Conservation (phyloP, 345 rosid species). For the Kernera saxatilis region DNA sequence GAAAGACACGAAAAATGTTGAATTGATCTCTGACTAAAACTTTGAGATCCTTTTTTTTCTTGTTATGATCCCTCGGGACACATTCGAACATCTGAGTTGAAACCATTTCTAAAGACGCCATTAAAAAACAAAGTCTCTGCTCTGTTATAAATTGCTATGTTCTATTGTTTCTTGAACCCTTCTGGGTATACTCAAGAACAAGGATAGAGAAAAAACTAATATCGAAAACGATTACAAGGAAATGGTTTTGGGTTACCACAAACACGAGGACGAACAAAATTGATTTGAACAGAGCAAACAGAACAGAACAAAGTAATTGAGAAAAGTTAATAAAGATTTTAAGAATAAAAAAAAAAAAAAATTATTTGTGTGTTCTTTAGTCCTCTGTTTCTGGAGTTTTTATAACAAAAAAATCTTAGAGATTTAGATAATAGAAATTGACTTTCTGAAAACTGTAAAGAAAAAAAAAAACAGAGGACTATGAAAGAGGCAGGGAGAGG, state of each 20-base stretch:
- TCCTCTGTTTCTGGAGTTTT: background rate
- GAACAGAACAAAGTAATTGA: background rate
- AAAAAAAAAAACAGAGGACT: background rate
- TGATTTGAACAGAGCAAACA: background rate
- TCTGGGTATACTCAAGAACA: background rate
- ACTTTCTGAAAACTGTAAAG: background rate
- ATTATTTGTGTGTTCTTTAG: background rate
- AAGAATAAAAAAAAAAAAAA: too few relatives aligned
- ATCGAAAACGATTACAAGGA: background rate
- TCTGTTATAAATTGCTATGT: background rate
- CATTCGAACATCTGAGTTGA: constrained; percentile 49
- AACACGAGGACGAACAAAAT: background rate
- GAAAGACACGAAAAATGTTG: background rate
- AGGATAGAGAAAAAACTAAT: background rate
- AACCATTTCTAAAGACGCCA: constrained; percentile 61
- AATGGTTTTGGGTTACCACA: background rate
- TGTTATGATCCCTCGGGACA: constrained; percentile 26
- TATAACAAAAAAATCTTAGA: background rate
- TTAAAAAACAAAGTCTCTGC: background rate
- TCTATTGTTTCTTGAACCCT: too few relatives aligned
- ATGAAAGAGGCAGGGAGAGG: background rate
- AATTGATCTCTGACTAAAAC: constrained; percentile 46
- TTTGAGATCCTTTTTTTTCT: constrained; percentile 43
- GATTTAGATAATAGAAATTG: background rate
- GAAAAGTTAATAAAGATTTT: background rate